Conservation (phyloP, 2,329 filamentous ascomycete genomes). For the Trichoderma koningiopsis region DNA sequence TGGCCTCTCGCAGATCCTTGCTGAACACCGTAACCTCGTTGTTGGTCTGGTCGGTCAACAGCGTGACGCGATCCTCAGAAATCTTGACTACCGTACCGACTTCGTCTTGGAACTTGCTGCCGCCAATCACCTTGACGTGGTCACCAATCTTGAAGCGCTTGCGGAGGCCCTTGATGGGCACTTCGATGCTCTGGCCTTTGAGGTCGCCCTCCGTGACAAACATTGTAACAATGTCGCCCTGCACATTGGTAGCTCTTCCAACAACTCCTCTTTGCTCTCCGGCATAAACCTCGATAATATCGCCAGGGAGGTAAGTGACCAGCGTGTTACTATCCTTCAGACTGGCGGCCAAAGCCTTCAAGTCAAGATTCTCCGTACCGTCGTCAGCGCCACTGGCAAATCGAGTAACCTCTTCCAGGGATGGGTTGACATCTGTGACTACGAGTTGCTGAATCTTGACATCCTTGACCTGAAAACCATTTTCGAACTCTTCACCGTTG, state of each 20-base stretch:
- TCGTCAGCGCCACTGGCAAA: constrained; percentile 89
- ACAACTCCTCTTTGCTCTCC: constrained; percentile 92
- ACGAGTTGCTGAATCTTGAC: constrained; percentile 84
- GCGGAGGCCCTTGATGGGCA: constrained; percentile 86
- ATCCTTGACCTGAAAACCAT: constrained; percentile 91
- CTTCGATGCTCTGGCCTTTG: constrained; percentile 82
- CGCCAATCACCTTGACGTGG: constrained; percentile 97
- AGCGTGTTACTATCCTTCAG: constrained; percentile 81
- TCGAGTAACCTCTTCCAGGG: constrained; percentile 91
- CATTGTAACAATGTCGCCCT: constrained; percentile 89
- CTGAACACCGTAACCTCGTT: constrained; percentile 97
- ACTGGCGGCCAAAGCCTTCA: constrained; percentile 86
- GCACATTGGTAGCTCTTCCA: constrained; percentile 82
- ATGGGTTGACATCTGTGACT: constrained; percentile 90
- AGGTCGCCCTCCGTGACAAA: constrained; percentile 81
- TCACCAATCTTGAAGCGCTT: constrained; percentile 94
- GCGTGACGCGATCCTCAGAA: constrained; percentile 85
- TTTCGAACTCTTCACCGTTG: constrained; percentile 84
- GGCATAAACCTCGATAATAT: constrained; percentile 94
- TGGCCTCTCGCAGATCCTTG: constrained; percentile 91
- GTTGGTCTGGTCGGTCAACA: constrained; percentile 90
- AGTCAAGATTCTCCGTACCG: constrained; percentile 89
- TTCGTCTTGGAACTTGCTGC: constrained; percentile 91
- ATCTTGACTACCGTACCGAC: constrained; percentile 97
- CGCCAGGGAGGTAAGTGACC: constrained; percentile 85